A percentile compares a stretch with the other conserved stretches of the same genome.
Conservation (phyloP, 768 basidiomycete species). For the Tylopilus sp. region DNA sequence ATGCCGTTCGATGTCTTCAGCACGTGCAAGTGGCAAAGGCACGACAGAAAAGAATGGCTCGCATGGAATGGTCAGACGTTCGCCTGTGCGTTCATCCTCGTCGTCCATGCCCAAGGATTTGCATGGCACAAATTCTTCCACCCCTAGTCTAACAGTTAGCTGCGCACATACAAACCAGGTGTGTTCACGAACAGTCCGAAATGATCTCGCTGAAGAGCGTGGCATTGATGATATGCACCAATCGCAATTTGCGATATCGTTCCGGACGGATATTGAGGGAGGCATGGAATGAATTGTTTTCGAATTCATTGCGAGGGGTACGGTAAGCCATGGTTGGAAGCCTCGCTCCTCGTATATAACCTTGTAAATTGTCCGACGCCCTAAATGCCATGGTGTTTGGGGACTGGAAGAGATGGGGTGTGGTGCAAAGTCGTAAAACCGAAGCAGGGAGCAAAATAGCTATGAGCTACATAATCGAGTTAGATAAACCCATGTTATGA, state of each 20-base stretch:
- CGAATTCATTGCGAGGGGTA: slow-evolving; percentile 33
- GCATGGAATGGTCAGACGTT: slow-evolving; percentile 44
- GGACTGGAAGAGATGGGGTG: background rate
- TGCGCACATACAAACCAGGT: background rate
- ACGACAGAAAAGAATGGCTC: slow-evolving; percentile 36
- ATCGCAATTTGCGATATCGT: slow-evolving; percentile 49
- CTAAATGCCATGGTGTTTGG: slow-evolving; percentile 23
- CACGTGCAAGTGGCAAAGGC: slow-evolving; percentile 33
- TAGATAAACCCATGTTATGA: background rate
- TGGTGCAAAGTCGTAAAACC: background rate
- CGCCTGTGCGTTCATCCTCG: slow-evolving; percentile 37
- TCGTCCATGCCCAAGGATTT: slow-evolving; percentile 35
- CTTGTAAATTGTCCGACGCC: slow-evolving; percentile 42
- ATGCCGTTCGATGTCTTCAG: slow-evolving; percentile 44
- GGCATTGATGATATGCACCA: slow-evolving; percentile 37
- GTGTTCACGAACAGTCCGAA: slow-evolving; percentile 35
- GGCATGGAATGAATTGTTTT: slow-evolving; percentile 1
- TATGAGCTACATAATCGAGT: background rate
- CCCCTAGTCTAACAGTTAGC: slow-evolving; percentile 33
- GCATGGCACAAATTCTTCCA: slow-evolving; percentile 35
- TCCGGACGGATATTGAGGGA: slow-evolving; percentile 42
- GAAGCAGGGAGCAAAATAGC: background rate
- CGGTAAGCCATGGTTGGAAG: slow-evolving; percentile 43
- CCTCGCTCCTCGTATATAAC: slow-evolving; percentile 44
- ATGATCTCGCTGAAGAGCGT: slow-evolving; percentile 32